phyloP scores from a whole-genome alignment of 345 rosid species.

The Pugionium dolabratum region DNA sequence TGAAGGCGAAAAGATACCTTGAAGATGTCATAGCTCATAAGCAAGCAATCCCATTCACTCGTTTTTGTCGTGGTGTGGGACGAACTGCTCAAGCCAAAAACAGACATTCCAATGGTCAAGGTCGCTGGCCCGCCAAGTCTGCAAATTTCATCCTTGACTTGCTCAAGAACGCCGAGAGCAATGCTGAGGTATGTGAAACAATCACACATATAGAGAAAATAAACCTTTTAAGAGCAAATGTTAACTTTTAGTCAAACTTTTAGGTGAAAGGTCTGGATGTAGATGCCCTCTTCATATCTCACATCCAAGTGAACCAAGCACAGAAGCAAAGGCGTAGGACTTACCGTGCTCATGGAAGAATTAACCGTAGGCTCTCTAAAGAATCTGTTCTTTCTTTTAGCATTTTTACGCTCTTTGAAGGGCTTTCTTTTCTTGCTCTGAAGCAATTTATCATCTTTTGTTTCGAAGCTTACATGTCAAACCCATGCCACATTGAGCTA shows the following conservation, averaged over 20 bases:
- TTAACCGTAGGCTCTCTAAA: slow-evolving; percentile 55
- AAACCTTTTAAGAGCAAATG: neutral
- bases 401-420: neutral
- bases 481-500: slow-evolving; percentile 74
- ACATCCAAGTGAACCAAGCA: slow-evolving; percentile 82
- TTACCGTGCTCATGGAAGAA: slow-evolving; percentile 31
- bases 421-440: neutral
- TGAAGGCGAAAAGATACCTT: slow-evolving; percentile 70
- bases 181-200: slow-evolving; percentile 53
- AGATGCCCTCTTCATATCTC: slow-evolving; percentile 63
- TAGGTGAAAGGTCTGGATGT: slow-evolving; percentile 82
- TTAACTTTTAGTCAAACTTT: slow-evolving; percentile 2
- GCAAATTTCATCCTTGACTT: too few species aligned
- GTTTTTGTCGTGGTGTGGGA: slow-evolving; percentile 76
- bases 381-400: neutral
- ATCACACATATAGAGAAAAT: neutral
- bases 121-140: too few species aligned
- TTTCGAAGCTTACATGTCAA: slow-evolving; percentile 70
- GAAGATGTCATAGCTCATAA: slow-evolving; percentile 80
- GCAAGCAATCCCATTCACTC: slow-evolving; percentile 79
- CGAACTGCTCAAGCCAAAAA: slow-evolving; percentile 39
- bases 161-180: too few species aligned
- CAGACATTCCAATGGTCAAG: too few species aligned
- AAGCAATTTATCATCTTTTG: neutral
- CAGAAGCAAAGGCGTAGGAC: slow-evolving; percentile 75